phyloP scores from a whole-genome alignment of 208 protist genomes.

The Trichomonas vaginalis region DNA sequence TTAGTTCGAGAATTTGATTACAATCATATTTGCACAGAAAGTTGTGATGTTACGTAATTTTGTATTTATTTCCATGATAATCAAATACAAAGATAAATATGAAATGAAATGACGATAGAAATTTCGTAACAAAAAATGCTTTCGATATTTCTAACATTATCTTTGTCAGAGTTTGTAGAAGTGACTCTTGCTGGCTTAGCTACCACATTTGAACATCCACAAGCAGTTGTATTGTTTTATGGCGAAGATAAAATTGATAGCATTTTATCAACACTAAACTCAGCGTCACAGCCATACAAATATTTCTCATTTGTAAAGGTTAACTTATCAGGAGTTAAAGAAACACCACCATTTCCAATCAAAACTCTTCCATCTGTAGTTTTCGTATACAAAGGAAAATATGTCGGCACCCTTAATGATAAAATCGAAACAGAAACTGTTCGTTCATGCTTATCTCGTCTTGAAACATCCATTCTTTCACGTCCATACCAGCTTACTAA shows the following conservation, averaged over 20 bases:
- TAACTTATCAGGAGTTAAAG: neutral
- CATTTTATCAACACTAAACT: neutral
- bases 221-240: neutral
- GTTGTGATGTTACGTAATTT: too few species aligned
- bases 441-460: neutral
- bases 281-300: neutral
- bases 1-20: too few species aligned
- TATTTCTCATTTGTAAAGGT: neutral
- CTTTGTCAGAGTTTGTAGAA: neutral
- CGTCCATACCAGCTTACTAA: neutral
- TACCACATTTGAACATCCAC: neutral
- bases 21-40: too few species aligned
- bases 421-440: neutral
- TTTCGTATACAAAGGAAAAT: neutral
- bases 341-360: neutral
- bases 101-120: neutral
- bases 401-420: neutral
- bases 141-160: neutral
- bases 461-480: neutral
- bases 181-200: neutral
- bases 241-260: neutral
- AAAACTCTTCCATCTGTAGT: neutral
- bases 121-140: neutral
- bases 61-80: too few species aligned
- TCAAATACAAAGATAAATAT: too few species aligned